Conservation (phyloP, 2,329 filamentous ascomycete genomes). For the Chrysoporthe cubensis region DNA sequence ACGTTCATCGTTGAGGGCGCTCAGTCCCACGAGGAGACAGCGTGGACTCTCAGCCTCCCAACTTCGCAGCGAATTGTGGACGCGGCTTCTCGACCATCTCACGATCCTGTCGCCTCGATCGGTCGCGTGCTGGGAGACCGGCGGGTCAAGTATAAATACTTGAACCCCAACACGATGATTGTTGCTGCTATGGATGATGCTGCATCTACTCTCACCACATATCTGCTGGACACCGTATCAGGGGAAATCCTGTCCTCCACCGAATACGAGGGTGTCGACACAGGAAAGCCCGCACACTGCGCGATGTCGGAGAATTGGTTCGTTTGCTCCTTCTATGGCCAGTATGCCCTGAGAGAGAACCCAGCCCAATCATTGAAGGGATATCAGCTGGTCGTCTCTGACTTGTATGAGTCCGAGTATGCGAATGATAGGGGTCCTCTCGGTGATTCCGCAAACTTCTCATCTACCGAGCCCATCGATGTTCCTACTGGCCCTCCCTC, state of each 20-base stretch:
- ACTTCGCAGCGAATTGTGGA: conserved; percentile 69
- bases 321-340: conserved; percentile 76
- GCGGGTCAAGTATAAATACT: conserved; percentile 95
- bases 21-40: conserved; percentile 49
- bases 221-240: conserved; percentile 84
- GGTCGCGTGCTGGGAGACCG: conserved; percentile 91
- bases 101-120: conserved; percentile 92
- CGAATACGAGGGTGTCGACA: conserved; percentile 74
- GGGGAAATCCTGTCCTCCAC: conserved; percentile 77
- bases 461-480: conserved; percentile 71
- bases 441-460: conserved; percentile 71
- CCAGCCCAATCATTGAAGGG: conserved; percentile 69
- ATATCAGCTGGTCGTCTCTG: conserved; percentile 82
- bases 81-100: conserved; percentile 69
- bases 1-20: conserved; percentile 51
- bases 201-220: conserved; percentile 66
- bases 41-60: conserved; percentile 76
- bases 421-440: conserved; percentile 85
- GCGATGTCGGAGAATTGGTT: conserved; percentile 95
- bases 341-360: conserved; percentile 61
- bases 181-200: conserved; percentile 69
- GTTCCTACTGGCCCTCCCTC: conserved; percentile 58
- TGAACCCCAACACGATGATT: conserved; percentile 84
- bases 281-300: conserved; percentile 72
- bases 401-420: conserved; percentile 85